Evolutionary conservation across 805 yeast species (phyloP), one percentile per base, ranked within the genome.

Genomic region (Myxozyma neotropica): DNA sequence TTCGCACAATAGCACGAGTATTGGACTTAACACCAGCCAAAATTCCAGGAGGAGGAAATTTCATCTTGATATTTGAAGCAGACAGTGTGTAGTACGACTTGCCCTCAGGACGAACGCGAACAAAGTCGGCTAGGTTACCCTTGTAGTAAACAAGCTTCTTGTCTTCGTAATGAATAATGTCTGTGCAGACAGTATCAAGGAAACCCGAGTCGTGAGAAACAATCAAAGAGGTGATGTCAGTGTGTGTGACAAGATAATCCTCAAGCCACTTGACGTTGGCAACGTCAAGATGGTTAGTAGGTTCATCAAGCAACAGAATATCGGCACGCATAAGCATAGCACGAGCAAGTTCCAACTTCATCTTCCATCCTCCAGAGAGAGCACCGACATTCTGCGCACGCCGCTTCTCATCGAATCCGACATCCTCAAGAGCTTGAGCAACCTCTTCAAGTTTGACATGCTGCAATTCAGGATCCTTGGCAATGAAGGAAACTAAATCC

Each of bases 301-400:
- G 99, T 83, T 93, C 99, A 77, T 93, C 99, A 72, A 93, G 81
- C 68, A 93, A 80, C 70, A 93, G 81, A 57, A 93, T 92, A 77
- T 93, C 99, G 36, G 98, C 99, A 75, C 86, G 90, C 90, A 91
- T 89, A 68, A 93, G 80, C 97, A 93, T 92, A 38, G 98, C 99
- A 78, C 97, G 87, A n/a, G 98, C 99, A 71, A 93, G 81, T 77
- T 92, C 98, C 68, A 93, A 82, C 78, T 93, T 93, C 99, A 93
- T 93, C 78, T 94, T 94, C 99, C 99, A 93, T 75, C 99, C 99
- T 76, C 99, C 99, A 45, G 97, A 89, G 60, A 93, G 79, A 1
- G 97, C 89, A 40, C 97, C 97, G 58, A 94, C 97, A 48, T 89
- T 83, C 77, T 92, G 97, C 31, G 83, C 82, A 73, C 96, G 83